Base-by-base conservation (phyloP, 192 early-diverging fungal species). In the Bifiguratus adelaidae region DNA sequence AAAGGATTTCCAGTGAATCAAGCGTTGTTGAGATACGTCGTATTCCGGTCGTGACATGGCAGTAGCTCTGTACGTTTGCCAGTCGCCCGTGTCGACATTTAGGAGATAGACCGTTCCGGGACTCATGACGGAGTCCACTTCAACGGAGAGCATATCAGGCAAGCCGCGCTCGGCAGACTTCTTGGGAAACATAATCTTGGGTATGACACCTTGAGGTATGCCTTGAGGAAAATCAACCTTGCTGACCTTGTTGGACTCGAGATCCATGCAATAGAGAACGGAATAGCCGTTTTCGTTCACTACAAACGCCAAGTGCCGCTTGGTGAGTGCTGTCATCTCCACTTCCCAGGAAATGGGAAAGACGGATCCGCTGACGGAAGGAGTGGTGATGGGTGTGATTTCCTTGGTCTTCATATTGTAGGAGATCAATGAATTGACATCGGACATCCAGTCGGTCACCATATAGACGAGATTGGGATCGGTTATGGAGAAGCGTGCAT, bases 1-100 rank as follows among this genome's bases (percentile, higher is more conserved):
- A 30, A 45, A 45, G 22, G 44, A 45, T 8, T 28, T 45, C 28
- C 32, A 45, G 2, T 30, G 44, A 4, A 45, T 29, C 3, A 45
- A 30, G 8, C 32, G 29, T 11, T 26, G 44, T 12, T 30, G 5
- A 13, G 24, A n/a, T 3, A 45, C 28, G 12, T 26, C 28, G 27
- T 45, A 30, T 9, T 28, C 15, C 3, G 44, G 7, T 9, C 32
- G 19, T 19, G 44, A 26, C 1, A 9, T 9, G 7, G n/a, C 4
- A 8, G 44, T 28, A 1, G 27, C 28, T 16, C 32, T 26, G 15
- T 45, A 45, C 2, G 44, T 26, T 12, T 28, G 29, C 16, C 29
- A 12, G 7, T 4, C 12, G 19, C 29, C 4, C 1, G 2, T 45
- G 0, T 45, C 28, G 1, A 45, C 28, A 30, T 45, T 45, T 1